These are phyloP conservation scores for Xylaria sp. DNA, from an alignment of 2,329 filamentous ascomycete genomes.

Conservation along the genomic window DNA sequence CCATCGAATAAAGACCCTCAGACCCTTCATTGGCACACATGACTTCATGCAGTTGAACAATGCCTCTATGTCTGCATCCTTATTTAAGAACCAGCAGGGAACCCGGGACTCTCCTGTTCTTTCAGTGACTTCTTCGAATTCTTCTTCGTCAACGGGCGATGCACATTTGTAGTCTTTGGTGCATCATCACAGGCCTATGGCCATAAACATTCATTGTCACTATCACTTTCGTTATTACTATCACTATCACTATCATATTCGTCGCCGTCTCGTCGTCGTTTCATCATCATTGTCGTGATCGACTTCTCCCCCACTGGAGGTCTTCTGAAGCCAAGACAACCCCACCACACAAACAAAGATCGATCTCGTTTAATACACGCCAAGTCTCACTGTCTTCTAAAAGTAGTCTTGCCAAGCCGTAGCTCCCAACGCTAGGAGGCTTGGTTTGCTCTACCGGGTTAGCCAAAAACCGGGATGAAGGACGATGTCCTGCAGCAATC, in stretches of 20 bases:
- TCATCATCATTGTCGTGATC: too few species aligned
- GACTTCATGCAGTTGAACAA: too few species aligned
- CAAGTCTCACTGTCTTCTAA: background rate
- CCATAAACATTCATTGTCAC: background rate
- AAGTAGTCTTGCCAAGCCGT: slow-evolving; percentile 12
- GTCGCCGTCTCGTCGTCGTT: background rate
- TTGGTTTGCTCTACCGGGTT: slow-evolving; percentile 1
- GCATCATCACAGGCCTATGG: background rate
- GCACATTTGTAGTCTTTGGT: background rate
- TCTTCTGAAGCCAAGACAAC: background rate
- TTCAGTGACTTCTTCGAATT: background rate
- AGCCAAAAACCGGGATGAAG: slow-evolving; percentile 14
- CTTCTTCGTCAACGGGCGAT: background rate
- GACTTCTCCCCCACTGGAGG: too few species aligned
- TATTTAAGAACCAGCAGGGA: background rate
- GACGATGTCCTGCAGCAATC: slow-evolving; percentile 9
- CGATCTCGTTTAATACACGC: background rate
- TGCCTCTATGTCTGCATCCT: background rate
- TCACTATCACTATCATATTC: background rate
- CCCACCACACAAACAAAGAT: background rate
- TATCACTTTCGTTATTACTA: background rate
- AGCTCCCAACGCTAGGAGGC: slow-evolving; percentile 12
- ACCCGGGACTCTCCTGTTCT: background rate
- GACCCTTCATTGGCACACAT: background rate
- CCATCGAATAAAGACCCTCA: background rate